phyloP scores from a whole-genome alignment of 352 stramenopile genomes.

The Pythium monospermum region DNA sequence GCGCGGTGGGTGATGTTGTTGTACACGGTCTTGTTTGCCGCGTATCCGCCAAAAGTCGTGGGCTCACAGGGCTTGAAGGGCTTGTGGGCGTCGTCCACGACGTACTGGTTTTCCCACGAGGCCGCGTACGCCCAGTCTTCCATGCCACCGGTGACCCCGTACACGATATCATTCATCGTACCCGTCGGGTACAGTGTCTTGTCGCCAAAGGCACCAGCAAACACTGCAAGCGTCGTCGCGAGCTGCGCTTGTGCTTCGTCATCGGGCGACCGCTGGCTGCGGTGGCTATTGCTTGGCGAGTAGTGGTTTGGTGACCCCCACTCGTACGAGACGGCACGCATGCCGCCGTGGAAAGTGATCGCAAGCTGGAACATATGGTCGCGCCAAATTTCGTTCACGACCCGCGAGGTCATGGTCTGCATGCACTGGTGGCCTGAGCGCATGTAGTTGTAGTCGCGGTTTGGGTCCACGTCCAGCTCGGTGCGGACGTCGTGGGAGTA shows the following conservation, averaged over 20 bases:
- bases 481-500: conserved; percentile 81
- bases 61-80: conserved; percentile 81
- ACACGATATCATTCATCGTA: conserved; percentile 96
- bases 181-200: conserved; percentile 71
- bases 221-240: conserved; percentile 53
- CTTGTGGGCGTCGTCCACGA: conserved; percentile 9
- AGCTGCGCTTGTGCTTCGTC: conserved; percentile 64
- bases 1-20: conserved; percentile 90
- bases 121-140: conserved; percentile 97
- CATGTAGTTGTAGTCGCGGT: conserved; percentile 98
- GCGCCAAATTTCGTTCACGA: conserved; percentile 96
- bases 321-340: conserved; percentile 96
- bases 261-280: conserved; percentile 78
- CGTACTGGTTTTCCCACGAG: conserved; percentile 77
- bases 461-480: conserved; percentile 93
- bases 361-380: conserved; percentile 96
- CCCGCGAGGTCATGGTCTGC: conserved; percentile 93
- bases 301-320: conserved; percentile 94
- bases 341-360: conserved; percentile 98
- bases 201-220: conserved; percentile 67
- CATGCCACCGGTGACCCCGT: conserved; percentile 96
- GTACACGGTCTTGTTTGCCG: conserved; percentile 87
- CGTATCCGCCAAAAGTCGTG: conserved; percentile 89
- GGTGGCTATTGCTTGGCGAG: conserved; percentile 35
- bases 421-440: conserved; percentile 85